Percentiles rank a stretch among this genome's conserved stretches.
These are phyloP conservation scores for Inga laurina DNA, from an alignment of 306 rosid genomes.

Conservation along the genomic window DNA sequence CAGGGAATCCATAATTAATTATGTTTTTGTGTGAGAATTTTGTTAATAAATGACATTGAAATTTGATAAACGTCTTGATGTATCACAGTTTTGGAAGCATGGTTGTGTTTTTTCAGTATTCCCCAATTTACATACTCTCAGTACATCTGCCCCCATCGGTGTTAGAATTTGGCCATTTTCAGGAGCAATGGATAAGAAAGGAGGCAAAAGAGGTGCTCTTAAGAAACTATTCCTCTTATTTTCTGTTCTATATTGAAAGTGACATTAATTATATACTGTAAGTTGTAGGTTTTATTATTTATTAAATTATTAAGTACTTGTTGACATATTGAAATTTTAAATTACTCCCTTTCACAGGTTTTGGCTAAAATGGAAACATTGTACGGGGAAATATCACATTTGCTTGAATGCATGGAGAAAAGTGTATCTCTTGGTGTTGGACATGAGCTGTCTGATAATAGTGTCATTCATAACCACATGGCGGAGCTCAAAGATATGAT, in stretches of 20 bases:
- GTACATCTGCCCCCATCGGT: slow-evolving; percentile 66
- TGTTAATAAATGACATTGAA: not conserved
- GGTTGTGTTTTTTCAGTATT: slow-evolving; percentile 70
- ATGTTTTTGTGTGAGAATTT: not conserved
- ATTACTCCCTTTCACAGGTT: slow-evolving; percentile 40
- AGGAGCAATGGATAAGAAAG: slow-evolving; percentile 56
- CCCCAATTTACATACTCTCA: slow-evolving; percentile 61
- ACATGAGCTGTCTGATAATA: slow-evolving; percentile 35
- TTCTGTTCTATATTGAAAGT: slow-evolving; percentile 3
- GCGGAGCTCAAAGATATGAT: slow-evolving; percentile 53
- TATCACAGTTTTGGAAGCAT: slow-evolving; percentile 62
- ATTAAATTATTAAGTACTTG: not conserved
- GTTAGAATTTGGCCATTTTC: slow-evolving; percentile 59
- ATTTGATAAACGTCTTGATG: slow-evolving; percentile 16
- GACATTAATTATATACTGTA: slow-evolving; percentile 6
- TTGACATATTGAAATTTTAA: slow-evolving; percentile 3
- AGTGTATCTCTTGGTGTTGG: slow-evolving; percentile 37
- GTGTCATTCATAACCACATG: slow-evolving; percentile 44
- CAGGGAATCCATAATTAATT: not conserved
- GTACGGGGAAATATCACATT: slow-evolving; percentile 58
- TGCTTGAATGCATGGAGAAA: slow-evolving; percentile 53
- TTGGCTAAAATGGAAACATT: slow-evolving; percentile 62
- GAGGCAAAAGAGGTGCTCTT: slow-evolving; percentile 62
- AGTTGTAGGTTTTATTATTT: not conserved
- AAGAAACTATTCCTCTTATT: not conserved